These are phyloP conservation scores for Ascochyta koolunga DNA, from an alignment of 2,329 filamentous ascomycete genomes.

Conservation along the genomic window DNA sequence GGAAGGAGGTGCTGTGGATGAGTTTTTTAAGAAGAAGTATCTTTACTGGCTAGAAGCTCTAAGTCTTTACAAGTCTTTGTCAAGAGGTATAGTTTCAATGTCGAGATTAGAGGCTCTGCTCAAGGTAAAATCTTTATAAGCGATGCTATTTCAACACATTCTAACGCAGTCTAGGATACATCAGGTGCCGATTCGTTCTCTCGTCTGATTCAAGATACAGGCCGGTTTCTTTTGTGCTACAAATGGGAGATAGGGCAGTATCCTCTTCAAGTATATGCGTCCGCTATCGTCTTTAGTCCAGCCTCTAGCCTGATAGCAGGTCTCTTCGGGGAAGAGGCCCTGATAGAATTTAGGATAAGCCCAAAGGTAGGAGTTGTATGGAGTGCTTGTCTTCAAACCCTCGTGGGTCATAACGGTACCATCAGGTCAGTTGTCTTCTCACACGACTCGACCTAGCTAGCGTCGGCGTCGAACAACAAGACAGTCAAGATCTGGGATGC, in stretches of 20 bases:
- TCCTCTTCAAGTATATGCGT: slow-evolving; percentile 33
- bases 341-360: slow-evolving; percentile 15
- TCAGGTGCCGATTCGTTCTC: no score
- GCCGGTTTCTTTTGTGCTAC: slow-evolving; percentile 30
- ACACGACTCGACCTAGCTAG: slow-evolving; percentile 14
- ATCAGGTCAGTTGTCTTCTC: slow-evolving; percentile 34
- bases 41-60: slow-evolving; percentile 18
- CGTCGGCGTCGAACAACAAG: slow-evolving; percentile 8
- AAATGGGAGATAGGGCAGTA: slow-evolving; percentile 28
- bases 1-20: no score
- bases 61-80: slow-evolving; percentile 11
- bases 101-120: slow-evolving; percentile 5
- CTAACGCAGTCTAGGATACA: no score
- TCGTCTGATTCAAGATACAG: slow-evolving; percentile 21
- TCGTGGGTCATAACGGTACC: slow-evolving; percentile 24
- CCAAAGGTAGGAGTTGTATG: slow-evolving; percentile 13
- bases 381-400: slow-evolving; percentile 24
- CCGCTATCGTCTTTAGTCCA: slow-evolving; percentile 31
- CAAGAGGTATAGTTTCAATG: slow-evolving; percentile 12
- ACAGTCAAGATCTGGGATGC: slow-evolving; percentile 10
- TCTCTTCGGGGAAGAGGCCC: slow-evolving; percentile 24
- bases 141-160: no score
- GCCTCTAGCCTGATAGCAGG: slow-evolving; percentile 19
- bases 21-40: slow-evolving; percentile 14
- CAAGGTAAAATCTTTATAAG: not conserved